Evolutionary conservation across 2,329 filamentous ascomycete species (phyloP).

Genomic region (Botrytis paeoniae): DNA sequence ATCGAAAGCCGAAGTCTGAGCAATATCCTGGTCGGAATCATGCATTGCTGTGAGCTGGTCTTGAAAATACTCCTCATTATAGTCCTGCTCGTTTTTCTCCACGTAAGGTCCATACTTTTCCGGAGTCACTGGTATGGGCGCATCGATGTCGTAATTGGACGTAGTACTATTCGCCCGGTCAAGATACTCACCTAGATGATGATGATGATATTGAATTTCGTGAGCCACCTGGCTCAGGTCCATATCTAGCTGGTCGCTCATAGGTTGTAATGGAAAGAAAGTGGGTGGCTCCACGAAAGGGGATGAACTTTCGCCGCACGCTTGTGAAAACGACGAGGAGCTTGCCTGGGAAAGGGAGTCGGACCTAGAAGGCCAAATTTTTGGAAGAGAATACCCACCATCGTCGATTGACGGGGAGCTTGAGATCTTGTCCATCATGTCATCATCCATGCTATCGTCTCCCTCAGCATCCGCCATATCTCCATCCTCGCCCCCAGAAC

Average conservation of each 20-base stretch:
- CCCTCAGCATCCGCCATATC: conserved; percentile 67
- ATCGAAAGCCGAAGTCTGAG: background rate
- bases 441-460: conserved; percentile 73
- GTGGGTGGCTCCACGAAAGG: conserved; percentile 35
- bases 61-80: conserved; percentile 24
- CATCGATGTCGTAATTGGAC: conserved; percentile 49
- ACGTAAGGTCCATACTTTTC: conserved; percentile 13
- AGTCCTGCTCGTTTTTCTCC: conserved; percentile 27
- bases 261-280: conserved; percentile 30
- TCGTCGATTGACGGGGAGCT: conserved; percentile 98
- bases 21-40: background rate
- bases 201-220: conserved; percentile 40
- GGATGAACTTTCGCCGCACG: conserved; percentile 38
- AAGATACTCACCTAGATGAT: conserved; percentile 51
- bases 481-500: conserved; percentile 52
- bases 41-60: conserved; percentile 23
- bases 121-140: background rate
- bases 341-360: conserved; percentile 31
- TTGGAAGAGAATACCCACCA: conserved; percentile 67
- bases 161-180: conserved; percentile 28
- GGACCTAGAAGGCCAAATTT: conserved; percentile 34
- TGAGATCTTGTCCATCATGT: conserved; percentile 98
- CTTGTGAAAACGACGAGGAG: conserved; percentile 33
- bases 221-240: conserved; percentile 29
- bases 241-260: conserved; percentile 28